phyloP scores from a whole-genome alignment of 257 asterid species.

The Solanum pimpinellifolium region DNA sequence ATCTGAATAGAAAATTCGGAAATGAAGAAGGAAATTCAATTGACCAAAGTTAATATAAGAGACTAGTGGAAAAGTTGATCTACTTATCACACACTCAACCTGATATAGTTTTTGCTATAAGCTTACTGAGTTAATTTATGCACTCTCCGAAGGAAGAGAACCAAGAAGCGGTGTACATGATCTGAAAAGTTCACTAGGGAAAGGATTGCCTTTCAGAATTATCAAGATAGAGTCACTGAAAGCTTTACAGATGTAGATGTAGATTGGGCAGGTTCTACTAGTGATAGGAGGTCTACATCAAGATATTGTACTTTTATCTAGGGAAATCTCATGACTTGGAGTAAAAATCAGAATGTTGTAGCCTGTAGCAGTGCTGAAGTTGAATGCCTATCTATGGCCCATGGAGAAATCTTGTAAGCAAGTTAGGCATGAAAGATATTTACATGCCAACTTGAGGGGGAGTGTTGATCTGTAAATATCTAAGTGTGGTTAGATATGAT shows the following conservation, averaged over 20 bases:
- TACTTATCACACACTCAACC: no score
- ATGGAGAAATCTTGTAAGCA: neutral
- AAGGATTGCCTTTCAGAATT: no score
- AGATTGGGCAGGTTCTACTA: neutral
- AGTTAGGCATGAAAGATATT: neutral
- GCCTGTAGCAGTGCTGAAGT: neutral
- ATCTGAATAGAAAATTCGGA: no score
- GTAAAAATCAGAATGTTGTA: neutral
- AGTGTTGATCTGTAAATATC: neutral
- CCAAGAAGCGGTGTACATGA: no score
- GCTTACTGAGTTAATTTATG: no score
- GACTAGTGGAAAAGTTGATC: no score
- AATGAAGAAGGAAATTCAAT: no score
- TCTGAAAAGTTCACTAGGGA: no score
- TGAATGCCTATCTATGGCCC: neutral
- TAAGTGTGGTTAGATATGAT: neutral
- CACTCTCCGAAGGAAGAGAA: no score
- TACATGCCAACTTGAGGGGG: neutral
- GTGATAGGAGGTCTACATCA: neutral
- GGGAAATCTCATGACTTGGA: neutral
- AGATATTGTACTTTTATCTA: no score
- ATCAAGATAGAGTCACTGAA: neutral
- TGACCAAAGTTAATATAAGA: no score
- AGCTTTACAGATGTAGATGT: neutral
- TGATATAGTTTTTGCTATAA: no score